phyloP scores from a whole-genome alignment of 1,284 basidiomycete species.

The Heterobasidion irregulare region DNA sequence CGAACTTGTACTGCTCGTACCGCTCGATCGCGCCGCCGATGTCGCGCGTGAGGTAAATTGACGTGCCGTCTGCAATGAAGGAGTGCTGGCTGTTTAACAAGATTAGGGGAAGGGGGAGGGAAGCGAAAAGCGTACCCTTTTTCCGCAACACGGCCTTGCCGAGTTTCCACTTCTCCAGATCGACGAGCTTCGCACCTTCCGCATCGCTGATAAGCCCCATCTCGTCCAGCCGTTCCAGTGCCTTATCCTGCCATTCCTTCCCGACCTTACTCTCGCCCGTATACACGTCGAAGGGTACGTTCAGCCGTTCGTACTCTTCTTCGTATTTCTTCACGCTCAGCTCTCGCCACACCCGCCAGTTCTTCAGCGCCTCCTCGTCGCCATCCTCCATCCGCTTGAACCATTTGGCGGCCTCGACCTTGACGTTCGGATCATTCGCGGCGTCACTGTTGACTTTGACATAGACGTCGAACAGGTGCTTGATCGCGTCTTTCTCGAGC shows the following conservation, averaged over 20 bases:
- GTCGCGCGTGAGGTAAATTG: constrained; percentile 98
- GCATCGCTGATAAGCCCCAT: constrained; percentile 47
- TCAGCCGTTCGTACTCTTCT: constrained; percentile 85
- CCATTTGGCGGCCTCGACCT: constrained; percentile 80
- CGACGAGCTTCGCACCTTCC: constrained; percentile 72
- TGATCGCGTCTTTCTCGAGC: constrained; percentile 86
- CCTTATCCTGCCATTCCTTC: constrained; percentile 70
- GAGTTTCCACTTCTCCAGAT: constrained; percentile 84
- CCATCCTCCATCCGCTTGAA: constrained; percentile 98
- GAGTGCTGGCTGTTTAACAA: background rate
- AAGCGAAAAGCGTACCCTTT: constrained; percentile 39
- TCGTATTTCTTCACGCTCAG: constrained; percentile 89
- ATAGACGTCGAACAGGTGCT: constrained; percentile 92
- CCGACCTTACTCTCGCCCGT: constrained; percentile 90
- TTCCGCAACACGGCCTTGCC: constrained; percentile 90
- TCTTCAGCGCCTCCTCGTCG: constrained; percentile 73
- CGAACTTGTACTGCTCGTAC: constrained; percentile 87
- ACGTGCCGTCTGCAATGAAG: constrained; percentile 73
- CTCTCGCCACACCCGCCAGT: constrained; percentile 93
- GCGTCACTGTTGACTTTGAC: constrained; percentile 91
- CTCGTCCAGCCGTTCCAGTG: constrained; percentile 52
- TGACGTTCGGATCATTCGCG: constrained; percentile 62
- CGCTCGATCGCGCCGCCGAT: constrained; percentile 93
- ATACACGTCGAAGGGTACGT: constrained; percentile 92
- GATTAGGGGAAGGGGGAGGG: background rate